Evolutionary conservation across 208 protist species (phyloP).

Genomic region (Herpetomonas tarakana): DNA sequence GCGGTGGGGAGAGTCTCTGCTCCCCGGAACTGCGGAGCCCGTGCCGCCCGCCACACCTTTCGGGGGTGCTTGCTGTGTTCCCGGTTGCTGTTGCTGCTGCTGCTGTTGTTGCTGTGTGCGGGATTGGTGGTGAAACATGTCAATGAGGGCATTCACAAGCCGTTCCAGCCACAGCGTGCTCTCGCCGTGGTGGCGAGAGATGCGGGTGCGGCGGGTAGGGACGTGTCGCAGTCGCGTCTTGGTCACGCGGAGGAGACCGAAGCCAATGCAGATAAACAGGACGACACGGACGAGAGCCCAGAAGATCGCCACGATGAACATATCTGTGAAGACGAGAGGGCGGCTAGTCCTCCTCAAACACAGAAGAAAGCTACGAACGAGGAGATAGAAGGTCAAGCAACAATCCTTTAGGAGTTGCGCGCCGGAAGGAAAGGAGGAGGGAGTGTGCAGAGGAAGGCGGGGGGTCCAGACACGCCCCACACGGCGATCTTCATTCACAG

Average conservation of each 20-base stretch:
- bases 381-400: no score
- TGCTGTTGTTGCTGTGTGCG: background rate
- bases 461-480: no score
- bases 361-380: no score
- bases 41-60: background rate
- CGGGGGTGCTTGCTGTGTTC: background rate
- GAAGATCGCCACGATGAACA: constrained; percentile 13
- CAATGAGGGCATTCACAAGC: constrained; percentile 45
- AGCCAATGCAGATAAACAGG: constrained; percentile 17
- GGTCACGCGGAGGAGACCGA: constrained; percentile 52
- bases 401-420: no score
- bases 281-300: constrained; percentile 23
- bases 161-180: constrained; percentile 73
- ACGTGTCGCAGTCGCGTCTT: constrained; percentile 69
- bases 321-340: background rate
- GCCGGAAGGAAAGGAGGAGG: no score
- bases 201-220: constrained; percentile 67
- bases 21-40: background rate
- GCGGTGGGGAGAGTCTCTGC: background rate
- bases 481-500: no score
- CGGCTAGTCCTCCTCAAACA: background rate
- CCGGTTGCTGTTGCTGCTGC: background rate
- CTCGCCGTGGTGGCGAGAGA: constrained; percentile 72
- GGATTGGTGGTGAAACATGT: constrained; percentile 41
- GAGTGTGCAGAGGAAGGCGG: no score